Evolutionary conservation across 371 early-diverging fungal genomes (phyloP), one percentile per base, ranked within the genome.

Genomic region (Dinochytrium kinnereticum): DNA sequence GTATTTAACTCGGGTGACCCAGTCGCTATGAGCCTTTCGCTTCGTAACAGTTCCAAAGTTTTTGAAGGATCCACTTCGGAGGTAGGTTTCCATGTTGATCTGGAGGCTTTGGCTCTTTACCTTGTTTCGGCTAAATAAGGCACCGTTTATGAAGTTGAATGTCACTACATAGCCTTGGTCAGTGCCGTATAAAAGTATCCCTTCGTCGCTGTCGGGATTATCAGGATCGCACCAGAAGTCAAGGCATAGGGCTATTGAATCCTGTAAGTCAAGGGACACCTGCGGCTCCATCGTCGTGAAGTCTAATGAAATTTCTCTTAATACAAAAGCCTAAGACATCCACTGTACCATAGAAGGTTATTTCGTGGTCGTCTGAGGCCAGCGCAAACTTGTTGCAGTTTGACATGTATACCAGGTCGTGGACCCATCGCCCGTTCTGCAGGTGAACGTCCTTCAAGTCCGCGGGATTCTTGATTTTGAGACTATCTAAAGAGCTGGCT

Each of bases 321-420:
- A 70, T 17, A 24, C 2, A 28, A 50, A 7, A 64, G 15, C 49
- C 33, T 28, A 5, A 24, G 37, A 7, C n/a, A n/a, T n/a, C n/a
- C 39, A 24, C 30, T 55, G n/a, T 69, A 83, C 82, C 84, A 70
- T 81, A 82, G 57, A 84, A 69, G 7, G 84, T 81, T 31, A 86
- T 81, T 31, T 81, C 78, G 59, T 85, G 85, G 66, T 82, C 81
- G 68, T 84, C 87, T n/a, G 82, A 73, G 13, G 84, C 76, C 28
- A 82, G 31, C 0, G 80, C 83, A n/a, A 82, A 59, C 74, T 82
- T 84, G 64, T 82, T 81, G 30, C 80, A 33, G 33, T 77, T 74
- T 17, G 71, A 59, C 76, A 84, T 74, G 67, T 57, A 77, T 0
- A 76, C 51, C 1, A 74, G 61, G 55, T 84, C 85, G 59, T 84